Base-by-base conservation (phyloP, 1,284 basidiomycete species). In the Tetrapyrgos nigripes region DNA sequence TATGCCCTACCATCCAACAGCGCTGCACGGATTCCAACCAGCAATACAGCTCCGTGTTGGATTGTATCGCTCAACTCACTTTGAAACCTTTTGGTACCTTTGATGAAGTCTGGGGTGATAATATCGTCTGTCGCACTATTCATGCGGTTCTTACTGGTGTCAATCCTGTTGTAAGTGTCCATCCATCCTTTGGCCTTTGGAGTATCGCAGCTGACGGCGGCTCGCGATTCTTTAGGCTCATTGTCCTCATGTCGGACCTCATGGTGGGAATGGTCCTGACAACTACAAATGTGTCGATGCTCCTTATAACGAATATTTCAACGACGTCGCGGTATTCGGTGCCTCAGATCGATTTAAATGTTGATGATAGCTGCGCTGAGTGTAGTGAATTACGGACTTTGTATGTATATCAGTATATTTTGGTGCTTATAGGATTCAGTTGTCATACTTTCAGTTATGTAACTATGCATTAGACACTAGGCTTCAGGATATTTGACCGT, bases 31-130 rank as follows among this genome's bases (percentile, higher is more conserved):
- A 46, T 0, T 19, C 28, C n/a, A 54, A 58, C 21, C 45, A 52
- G 17, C 46, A 53, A 29, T 58, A 52, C 31, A 23, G 5, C 17
- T 17, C 31, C 9, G 27, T 28, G 6, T n/a, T 31, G 8, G 46
- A 35, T 2, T 58, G 57, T 31, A 17, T 54, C 3, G 27, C 21
- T 46, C 33, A 46, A 14, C 52, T 58, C 29, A 31, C 13, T 2
- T 35, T 26, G 13, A 58, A 58, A 33, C 43, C 50, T 9, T 58
- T 53, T 21, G 57, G 57, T 2, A 43, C 31, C 4, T 33, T 52
- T 10, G 57, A 58, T 29, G 57, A 58, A 43, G 26, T 51, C 14
- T 58, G 57, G 57, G 57, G 57, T 6, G 57, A 58, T 35, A 58
- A 58, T 26, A 51, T 58, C 6, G 51, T 17, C 14, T 58, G 57